Base-by-base conservation (phyloP, 1,139 yeast species). In the Magnusiomyces sp. region DNA sequence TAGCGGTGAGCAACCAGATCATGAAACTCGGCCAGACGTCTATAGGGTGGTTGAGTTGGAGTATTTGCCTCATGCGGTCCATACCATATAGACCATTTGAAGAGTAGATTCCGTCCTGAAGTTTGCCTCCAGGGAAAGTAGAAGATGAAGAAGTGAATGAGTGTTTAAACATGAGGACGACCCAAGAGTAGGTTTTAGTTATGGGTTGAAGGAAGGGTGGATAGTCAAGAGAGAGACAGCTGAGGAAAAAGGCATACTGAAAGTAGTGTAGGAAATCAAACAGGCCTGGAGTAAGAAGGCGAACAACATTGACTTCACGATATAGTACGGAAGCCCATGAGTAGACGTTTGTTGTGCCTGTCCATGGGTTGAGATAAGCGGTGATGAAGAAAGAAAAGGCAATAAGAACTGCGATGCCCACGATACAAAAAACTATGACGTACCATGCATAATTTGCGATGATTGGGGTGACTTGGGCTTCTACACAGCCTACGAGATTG, bases 151-250 rank as follows among this genome's bases (percentile, higher is more conserved):
- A 56, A 9, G 58, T 63, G 43, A 62, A 58, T 34, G 60, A 58
- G 45, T 53, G 50, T 29, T 59, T 60, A 50, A 67, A 67, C 45
- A 65, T 55, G 37, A 68, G 57, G 23, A 63, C 53, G 11, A 67
- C 59, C 78, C 78, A 74, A 19, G 72, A 59, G 11, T 67, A 53
- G 1, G 68, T 59, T 2, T 71, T 57, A 43, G 80, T 64, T 11
- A 78, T 63, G 0, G 85, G 85, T 57, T 77, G 83, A 54, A 73
- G 77, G 58, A 77, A 81, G 0, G 85, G 86, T 0, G 90, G 89
- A 57, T 78, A 83, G 34, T 71, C 68, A 31, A 83, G 62, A 55
- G 76, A 75, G 40, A 83, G 66, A 3, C 80, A 81, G 2, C 76
- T 79, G 50, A 77, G 68, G 59, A 80, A 78, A 41, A 79, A 70